Percentiles rank a stretch among this genome's conserved stretches.
Evolutionary conservation across 805 yeast genomes (phyloP).

Genomic region (Candida yuanshanica): DNA sequence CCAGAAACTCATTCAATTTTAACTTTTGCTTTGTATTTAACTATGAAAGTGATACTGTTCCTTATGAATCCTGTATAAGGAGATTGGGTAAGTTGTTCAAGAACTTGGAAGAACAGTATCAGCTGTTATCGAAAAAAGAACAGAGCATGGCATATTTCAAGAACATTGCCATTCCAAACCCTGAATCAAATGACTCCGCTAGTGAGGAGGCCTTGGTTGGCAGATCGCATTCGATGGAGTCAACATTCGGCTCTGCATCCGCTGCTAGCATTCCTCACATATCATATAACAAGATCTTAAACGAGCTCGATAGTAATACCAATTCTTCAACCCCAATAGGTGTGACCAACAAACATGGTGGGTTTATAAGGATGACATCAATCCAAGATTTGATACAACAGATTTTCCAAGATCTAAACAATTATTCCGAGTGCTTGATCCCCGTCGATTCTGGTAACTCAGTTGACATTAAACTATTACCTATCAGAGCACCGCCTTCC

Average conservation of each 20-base stretch:
- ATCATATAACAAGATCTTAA: slow-evolving; percentile 25
- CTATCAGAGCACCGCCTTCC: slow-evolving; percentile 76
- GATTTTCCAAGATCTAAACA: slow-evolving; percentile 89
- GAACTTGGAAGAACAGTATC: slow-evolving; percentile 86
- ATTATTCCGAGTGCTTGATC: slow-evolving; percentile 92
- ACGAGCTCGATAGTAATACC: slow-evolving; percentile 19
- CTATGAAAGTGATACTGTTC: slow-evolving; percentile 72
- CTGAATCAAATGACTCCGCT: slow-evolving; percentile 2
- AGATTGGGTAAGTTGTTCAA: slow-evolving; percentile 85
- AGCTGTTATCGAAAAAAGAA: slow-evolving; percentile 55
- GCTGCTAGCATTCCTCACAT: slow-evolving; percentile 9
- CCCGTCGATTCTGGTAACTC: slow-evolving; percentile 88
- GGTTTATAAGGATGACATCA: slow-evolving; percentile 31
- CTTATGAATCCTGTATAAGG: slow-evolving; percentile 80
- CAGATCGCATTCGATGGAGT: slow-evolving; percentile 18
- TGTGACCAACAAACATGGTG: slow-evolving; percentile 14
- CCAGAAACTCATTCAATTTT: slow-evolving; percentile 88
- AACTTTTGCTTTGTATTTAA: slow-evolving; percentile 90
- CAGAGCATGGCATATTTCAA: slow-evolving; percentile 34
- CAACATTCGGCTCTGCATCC: slow-evolving; percentile 3
- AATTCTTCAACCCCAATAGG: slow-evolving; percentile 24
- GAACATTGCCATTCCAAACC: slow-evolving; percentile 4
- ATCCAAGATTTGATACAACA: slow-evolving; percentile 81
- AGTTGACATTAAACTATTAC: slow-evolving; percentile 90
- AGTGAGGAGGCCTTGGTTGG: slow-evolving; percentile 8